A percentile compares a stretch with the other conserved stretches of the same genome.
These are phyloP conservation scores for Fusarium sp. DNA, from an alignment of 2,329 filamentous ascomycete species.

Conservation along the genomic window DNA sequence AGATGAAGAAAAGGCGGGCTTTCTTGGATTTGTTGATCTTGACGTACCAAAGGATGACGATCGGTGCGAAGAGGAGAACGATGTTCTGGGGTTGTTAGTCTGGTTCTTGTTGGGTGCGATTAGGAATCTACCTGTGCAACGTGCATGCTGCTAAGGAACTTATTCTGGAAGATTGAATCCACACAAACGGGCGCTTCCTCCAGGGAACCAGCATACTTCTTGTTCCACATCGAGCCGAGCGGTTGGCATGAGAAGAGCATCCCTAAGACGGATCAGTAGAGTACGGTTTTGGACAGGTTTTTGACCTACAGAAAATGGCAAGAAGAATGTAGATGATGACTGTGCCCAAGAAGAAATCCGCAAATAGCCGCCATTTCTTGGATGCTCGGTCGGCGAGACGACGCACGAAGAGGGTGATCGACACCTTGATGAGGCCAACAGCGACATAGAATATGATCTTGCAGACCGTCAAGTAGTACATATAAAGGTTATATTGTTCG, in stretches of 20 bases:
- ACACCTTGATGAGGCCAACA: constrained; percentile 24
- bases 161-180: constrained; percentile 11
- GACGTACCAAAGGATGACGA: constrained; percentile 23
- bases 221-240: constrained; percentile 6
- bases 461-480: constrained; percentile 15
- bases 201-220: constrained; percentile 22
- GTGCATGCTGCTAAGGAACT: constrained; percentile 31
- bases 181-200: constrained; percentile 11
- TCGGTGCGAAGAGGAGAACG: constrained; percentile 12
- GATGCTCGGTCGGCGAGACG: constrained; percentile 27
- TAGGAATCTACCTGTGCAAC: constrained; percentile 15
- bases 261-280: background rate
- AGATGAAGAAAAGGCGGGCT: constrained; percentile 25
- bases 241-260: constrained; percentile 16
- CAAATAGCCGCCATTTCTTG: constrained; percentile 12
- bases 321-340: constrained; percentile 22
- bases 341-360: constrained; percentile 20
- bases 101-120: background rate
- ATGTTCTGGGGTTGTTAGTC: background rate
- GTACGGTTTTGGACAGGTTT: rapidly evolving
- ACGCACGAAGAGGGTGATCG: constrained; percentile 19
- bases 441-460: constrained; percentile 19
- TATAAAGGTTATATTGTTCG: constrained; percentile 22
- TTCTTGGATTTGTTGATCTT: constrained; percentile 28
- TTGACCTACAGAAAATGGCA: constrained; percentile 17